Conservation (phyloP, 768 basidiomycete genomes). For the Mycena albidolilacea region DNA sequence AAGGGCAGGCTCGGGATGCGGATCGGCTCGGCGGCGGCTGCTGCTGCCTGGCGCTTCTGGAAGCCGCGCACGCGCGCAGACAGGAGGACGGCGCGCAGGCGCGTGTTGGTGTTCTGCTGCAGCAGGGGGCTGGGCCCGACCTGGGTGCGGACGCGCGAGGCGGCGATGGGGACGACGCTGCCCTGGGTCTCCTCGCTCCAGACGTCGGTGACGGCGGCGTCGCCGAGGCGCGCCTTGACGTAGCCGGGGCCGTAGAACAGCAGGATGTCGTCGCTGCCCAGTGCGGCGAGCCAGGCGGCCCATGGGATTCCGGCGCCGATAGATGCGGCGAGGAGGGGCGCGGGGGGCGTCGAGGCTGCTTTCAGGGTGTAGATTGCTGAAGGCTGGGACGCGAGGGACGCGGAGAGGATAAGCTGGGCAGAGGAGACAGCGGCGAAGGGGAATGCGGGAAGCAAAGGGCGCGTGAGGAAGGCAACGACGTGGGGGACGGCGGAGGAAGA, state of each 20-base stretch:
- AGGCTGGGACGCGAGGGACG: conserved; percentile 6
- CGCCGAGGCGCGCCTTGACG: conserved; percentile 26
- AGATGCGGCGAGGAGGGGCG: conserved; percentile 24
- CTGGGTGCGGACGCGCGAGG: conserved; percentile 17
- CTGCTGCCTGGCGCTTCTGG: neutral
- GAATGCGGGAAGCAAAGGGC: conserved; percentile 22
- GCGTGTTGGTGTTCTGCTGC: conserved; percentile 26
- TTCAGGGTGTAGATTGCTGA: conserved; percentile 12
- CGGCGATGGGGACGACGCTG: neutral
- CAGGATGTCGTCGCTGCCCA: conserved; percentile 19
- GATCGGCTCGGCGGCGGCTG: neutral
- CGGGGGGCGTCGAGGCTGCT: neutral
- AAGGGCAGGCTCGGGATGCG: neutral
- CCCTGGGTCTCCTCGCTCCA: conserved; percentile 18
- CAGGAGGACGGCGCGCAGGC: conserved; percentile 27
- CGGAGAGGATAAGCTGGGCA: conserved; percentile 30
- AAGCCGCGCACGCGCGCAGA: conserved; percentile 31
- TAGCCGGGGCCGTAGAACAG: conserved; percentile 32
- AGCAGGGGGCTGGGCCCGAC: conserved; percentile 18
- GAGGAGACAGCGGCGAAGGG: conserved; percentile 17
- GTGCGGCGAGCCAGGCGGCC: conserved; percentile 30
- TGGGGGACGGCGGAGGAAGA: conserved; percentile 35
- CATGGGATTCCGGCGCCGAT: conserved; percentile 31
- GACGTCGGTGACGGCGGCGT: conserved; percentile 10
- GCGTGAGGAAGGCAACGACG: conserved; percentile 36